Evolutionary conservation across 345 rosid genomes (phyloP), one percentile per base, ranked within the genome.

Genomic region (Melaleuca alternifolia): DNA sequence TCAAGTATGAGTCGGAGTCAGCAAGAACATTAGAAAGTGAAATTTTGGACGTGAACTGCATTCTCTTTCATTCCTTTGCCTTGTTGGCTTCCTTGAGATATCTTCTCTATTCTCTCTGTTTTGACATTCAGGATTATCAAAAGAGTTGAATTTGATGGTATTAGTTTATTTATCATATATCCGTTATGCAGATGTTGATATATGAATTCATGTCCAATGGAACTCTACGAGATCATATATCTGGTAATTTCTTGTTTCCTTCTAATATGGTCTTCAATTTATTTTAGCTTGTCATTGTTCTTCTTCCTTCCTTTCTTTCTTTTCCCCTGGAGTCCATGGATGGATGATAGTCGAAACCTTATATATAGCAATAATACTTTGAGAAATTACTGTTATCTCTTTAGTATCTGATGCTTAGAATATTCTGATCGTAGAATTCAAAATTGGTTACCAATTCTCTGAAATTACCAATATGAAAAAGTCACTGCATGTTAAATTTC

Each of bases 181-280:
- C 79, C 18, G 79, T 65, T 65, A 7, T 52, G 89, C 96, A 97
- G 99, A 96, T 97, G 98, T 88, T 97, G 88, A 94, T 96, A 82
- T 97, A 97, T 30, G 99, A 97, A 93, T 96, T 92, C 88, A 96
- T 97, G 98, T 77, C 93, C 51, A 94, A 96, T 89, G 99, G 99
- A 88, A 97, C 98, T 75, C 91, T 97, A 71, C 93, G 98, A 87
- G 99, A 97, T 90, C 92, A 94, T 86, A 92, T 96, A 53, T 93
- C 98, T 56, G 98, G 99, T 97, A 93, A 52, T 52, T 87, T 81
- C 85, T 83, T 5, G 11, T 26, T 83, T 54, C 12, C 54, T 10
- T 30, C 84, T 86, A 30, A 54, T 18, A 54, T 51, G 61, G 76
- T 87, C 71, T 87, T 85, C 52, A 41, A 48, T 83, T 54, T 11